phyloP scores from a whole-genome alignment of 2,329 filamentous ascomycete genomes.

The Xylaria sp. region DNA sequence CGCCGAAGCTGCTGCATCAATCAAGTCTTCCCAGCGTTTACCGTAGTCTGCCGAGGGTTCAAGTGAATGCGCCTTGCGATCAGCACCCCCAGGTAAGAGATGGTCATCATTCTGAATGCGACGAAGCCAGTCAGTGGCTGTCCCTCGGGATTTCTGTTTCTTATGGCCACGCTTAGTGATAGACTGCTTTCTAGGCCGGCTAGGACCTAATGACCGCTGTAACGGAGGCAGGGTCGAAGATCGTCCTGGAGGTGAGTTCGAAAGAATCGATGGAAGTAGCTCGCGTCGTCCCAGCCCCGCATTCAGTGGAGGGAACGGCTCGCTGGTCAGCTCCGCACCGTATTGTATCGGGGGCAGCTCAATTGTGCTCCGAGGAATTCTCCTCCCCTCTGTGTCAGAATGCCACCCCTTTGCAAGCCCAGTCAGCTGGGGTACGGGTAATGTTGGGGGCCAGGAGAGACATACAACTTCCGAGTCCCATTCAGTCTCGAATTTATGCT shows the following conservation, averaged over 20 bases:
- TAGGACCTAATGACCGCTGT: conserved; percentile 76
- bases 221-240: conserved; percentile 89
- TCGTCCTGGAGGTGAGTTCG: conserved; percentile 83
- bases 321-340: conserved; percentile 74
- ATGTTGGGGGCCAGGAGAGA: conserved; percentile 40
- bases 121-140: conserved; percentile 74
- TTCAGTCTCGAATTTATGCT: conserved; percentile 78
- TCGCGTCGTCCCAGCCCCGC: conserved; percentile 72
- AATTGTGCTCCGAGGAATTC: conserved; percentile 73
- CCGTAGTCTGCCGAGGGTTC: conserved; percentile 85
- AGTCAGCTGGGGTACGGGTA: conserved; percentile 41
- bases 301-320: conserved; percentile 74
- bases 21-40: conserved; percentile 95
- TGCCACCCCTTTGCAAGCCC: conserved; percentile 69
- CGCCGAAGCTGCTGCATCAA: conserved; percentile 91
- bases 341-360: conserved; percentile 77
- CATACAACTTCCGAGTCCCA: conserved; percentile 83
- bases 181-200: conserved; percentile 84
- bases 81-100: conserved; percentile 73
- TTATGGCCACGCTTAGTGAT: conserved; percentile 86
- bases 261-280: conserved; percentile 83
- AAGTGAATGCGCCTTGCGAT: conserved; percentile 85
- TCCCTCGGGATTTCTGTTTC: conserved; percentile 76
- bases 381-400: conserved; percentile 75
- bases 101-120: conserved; percentile 71